Conservation (phyloP, 345 rosid species). For the Pelargonium nanum region DNA sequence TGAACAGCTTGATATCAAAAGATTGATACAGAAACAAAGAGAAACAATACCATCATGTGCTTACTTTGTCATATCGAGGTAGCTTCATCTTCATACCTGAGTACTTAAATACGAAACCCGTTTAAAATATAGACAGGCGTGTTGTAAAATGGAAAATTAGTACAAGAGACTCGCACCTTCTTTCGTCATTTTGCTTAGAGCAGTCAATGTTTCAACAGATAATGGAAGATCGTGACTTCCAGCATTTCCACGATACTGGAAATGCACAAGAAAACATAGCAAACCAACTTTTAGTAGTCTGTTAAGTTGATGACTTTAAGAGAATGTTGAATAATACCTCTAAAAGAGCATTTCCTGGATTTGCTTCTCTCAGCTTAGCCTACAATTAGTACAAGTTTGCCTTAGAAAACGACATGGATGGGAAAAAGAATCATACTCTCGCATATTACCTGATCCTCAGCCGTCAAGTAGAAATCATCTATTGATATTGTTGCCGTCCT, state of each 20-base stretch:
- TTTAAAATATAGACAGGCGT: neutral
- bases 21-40: neutral
- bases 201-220: slow-evolving; percentile 46
- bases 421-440: slow-evolving; percentile 4
- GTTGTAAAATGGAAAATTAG: neutral
- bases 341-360: slow-evolving; percentile 62
- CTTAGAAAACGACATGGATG: slow-evolving; percentile 11
- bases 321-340: slow-evolving; percentile 33
- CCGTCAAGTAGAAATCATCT: slow-evolving; percentile 91
- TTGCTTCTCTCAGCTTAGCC: slow-evolving; percentile 53
- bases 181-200: slow-evolving; percentile 40
- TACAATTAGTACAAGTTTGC: slow-evolving; percentile 15
- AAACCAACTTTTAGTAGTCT: neutral
- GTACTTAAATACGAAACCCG: slow-evolving; percentile 11
- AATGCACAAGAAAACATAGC: neutral
- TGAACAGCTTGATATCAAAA: slow-evolving; percentile 3
- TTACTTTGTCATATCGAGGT: slow-evolving; percentile 90
- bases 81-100: slow-evolving; percentile 84
- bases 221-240: slow-evolving; percentile 86
- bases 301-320: neutral
- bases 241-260: slow-evolving; percentile 71
- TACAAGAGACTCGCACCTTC: slow-evolving; percentile 37
- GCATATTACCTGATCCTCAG: slow-evolving; percentile 59
- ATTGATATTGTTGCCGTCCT: slow-evolving; percentile 75
- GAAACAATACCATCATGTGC: slow-evolving; percentile 8